A percentile compares a stretch with the other conserved stretches of the same genome.
These are phyloP conservation scores for Pyrenophora graminea DNA, from an alignment of 2,329 filamentous ascomycete genomes.

Conservation along the genomic window DNA sequence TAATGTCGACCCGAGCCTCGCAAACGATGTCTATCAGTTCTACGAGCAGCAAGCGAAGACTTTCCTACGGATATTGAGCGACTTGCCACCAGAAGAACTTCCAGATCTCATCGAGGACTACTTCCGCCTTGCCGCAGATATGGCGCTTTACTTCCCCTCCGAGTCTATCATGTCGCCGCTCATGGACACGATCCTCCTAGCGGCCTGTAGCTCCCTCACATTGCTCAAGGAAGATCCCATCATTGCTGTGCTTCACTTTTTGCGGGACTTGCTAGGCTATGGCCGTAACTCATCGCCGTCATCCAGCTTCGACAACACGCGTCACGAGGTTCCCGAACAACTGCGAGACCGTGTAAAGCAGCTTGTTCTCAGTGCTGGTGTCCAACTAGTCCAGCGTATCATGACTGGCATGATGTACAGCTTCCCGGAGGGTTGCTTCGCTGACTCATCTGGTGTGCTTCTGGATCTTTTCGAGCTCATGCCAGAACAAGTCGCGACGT, in stretches of 20 bases:
- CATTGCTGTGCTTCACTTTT: slow-evolving; percentile 86
- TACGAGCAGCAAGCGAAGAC: slow-evolving; percentile 91
- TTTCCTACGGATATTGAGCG: slow-evolving; percentile 87
- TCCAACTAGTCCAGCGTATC: slow-evolving; percentile 81
- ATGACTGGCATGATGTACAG: slow-evolving; percentile 99
- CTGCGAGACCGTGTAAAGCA: slow-evolving; percentile 74
- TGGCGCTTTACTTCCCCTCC: slow-evolving; percentile 88
- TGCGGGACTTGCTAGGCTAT: slow-evolving; percentile 88
- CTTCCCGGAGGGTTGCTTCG: slow-evolving; percentile 93
- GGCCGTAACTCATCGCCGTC: slow-evolving; percentile 71
- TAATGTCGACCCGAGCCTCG: slow-evolving; percentile 78
- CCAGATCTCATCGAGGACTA: slow-evolving; percentile 92
- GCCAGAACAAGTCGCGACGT: slow-evolving; percentile 75
- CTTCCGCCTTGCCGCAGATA: slow-evolving; percentile 89
- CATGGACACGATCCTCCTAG: slow-evolving; percentile 81
- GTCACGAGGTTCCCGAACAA: slow-evolving; percentile 66
- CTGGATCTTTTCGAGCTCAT: slow-evolving; percentile 86
- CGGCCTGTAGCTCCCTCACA: slow-evolving; percentile 81
- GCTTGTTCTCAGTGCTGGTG: slow-evolving; percentile 71
- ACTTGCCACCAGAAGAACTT: slow-evolving; percentile 75
- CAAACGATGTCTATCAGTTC: slow-evolving; percentile 87
- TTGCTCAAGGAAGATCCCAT: slow-evolving; percentile 91
- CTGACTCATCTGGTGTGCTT: slow-evolving; percentile 90
- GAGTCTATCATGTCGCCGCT: slow-evolving; percentile 79
- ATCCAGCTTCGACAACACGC: slow-evolving; percentile 64